Conservation (phyloP, 2,329 filamentous ascomycete genomes). For the Clarireedia hainanense region DNA sequence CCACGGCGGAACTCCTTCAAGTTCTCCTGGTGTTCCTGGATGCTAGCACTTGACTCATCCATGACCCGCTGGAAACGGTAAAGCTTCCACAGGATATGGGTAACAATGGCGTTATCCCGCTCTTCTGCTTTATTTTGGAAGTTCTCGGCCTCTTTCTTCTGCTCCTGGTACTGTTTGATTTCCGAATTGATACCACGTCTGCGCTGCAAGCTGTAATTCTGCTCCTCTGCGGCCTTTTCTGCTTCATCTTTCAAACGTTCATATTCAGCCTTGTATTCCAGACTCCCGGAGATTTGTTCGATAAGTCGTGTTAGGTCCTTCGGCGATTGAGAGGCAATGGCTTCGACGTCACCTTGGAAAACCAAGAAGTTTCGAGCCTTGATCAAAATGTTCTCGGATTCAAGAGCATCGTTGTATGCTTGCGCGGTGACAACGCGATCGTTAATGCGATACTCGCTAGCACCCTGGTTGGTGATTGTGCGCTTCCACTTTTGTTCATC, state of each 20-base stretch:
- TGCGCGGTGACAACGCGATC: slow-evolving; percentile 80
- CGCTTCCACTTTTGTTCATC: slow-evolving; percentile 96
- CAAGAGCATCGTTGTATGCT: slow-evolving; percentile 88
- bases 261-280: slow-evolving; percentile 92
- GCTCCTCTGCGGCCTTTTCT: slow-evolving; percentile 80
- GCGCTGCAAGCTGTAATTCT: slow-evolving; percentile 79
- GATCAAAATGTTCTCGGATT: slow-evolving; percentile 93
- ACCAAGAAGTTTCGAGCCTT: slow-evolving; percentile 97
- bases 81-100: slow-evolving; percentile 92
- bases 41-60: slow-evolving; percentile 82
- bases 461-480: slow-evolving; percentile 78
- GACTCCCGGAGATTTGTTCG: slow-evolving; percentile 93
- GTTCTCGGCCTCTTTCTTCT: slow-evolving; percentile 90
- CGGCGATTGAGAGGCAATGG: slow-evolving; percentile 89
- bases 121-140: slow-evolving; percentile 88
- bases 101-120: slow-evolving; percentile 83
- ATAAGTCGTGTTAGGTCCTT: slow-evolving; percentile 90
- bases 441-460: slow-evolving; percentile 96
- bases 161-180: slow-evolving; percentile 95
- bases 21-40: slow-evolving; percentile 89
- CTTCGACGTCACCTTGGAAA: slow-evolving; percentile 96
- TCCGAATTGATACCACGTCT: slow-evolving; percentile 94
- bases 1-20: slow-evolving; percentile 86
- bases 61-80: slow-evolving; percentile 92
- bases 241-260: slow-evolving; percentile 81